Percentiles rank a stretch among this genome's conserved stretches.
These are phyloP conservation scores for Raffaelea albimanens DNA, from an alignment of 2,329 filamentous ascomycete species.

Conservation along the genomic window DNA sequence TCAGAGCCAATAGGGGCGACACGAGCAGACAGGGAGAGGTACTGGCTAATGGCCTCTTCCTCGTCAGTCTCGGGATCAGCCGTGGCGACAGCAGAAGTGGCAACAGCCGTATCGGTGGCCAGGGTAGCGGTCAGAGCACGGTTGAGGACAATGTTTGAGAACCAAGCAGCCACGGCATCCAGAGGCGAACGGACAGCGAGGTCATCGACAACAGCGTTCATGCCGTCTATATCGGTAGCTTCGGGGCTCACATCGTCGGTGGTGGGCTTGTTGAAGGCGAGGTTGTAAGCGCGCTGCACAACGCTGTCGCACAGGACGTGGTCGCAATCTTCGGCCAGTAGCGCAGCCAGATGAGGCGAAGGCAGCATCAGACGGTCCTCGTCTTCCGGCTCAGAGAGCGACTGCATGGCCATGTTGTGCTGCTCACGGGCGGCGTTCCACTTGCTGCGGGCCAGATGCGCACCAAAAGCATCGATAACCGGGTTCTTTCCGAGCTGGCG, in stretches of 20 bases:
- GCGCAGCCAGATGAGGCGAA: conserved; percentile 60
- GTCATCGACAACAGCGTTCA: conserved; percentile 80
- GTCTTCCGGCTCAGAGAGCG: conserved; percentile 14
- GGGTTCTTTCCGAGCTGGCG: conserved; percentile 65
- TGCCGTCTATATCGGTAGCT: conserved; percentile 53
- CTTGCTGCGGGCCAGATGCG: conserved; percentile 62
- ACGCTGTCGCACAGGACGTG: conserved; percentile 70
- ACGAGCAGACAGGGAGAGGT: conserved; percentile 60
- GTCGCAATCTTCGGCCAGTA: conserved; percentile 73
- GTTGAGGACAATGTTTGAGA: conserved; percentile 66
- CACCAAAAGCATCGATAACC: conserved; percentile 60
- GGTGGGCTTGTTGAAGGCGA: conserved; percentile 78
- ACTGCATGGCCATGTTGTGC: conserved; percentile 35
- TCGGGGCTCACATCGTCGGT: conserved; percentile 52
- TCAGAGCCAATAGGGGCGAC: conserved; percentile 71
- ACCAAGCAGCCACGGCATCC: conserved; percentile 88
- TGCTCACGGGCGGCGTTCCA: conserved; percentile 75
- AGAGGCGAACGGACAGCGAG: conserved; percentile 75
- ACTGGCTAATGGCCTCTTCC: conserved; percentile 19
- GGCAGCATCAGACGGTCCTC: conserved; percentile 51
- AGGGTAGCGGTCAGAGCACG: conserved; percentile 57
- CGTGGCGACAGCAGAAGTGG: conserved; percentile 25
- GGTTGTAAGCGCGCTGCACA: conserved; percentile 77
- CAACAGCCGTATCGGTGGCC: conserved; percentile 33
- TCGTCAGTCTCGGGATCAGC: neutral